A percentile compares a stretch with the other conserved stretches of the same genome.
Conservation (phyloP, 2,329 filamentous ascomycete species). For the Venturia effusa region DNA sequence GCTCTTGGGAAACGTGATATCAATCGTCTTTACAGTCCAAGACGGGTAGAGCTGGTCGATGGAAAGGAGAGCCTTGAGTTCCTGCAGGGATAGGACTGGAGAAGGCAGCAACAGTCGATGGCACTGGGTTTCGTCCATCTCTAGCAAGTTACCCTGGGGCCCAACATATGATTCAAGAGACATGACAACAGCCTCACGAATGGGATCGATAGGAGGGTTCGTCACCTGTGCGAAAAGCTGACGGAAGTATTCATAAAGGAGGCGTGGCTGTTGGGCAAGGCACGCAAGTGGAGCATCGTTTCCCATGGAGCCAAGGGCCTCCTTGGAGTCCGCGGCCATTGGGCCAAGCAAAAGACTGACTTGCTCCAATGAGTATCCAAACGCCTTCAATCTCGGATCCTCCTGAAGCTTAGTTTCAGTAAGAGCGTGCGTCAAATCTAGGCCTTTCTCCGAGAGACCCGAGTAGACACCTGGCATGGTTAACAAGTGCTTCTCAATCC, state of each 20-base stretch:
- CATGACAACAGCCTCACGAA: constrained; percentile 96
- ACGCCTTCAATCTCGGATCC: constrained; percentile 73
- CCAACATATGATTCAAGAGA: constrained; percentile 93
- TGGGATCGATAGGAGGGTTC: constrained; percentile 94
- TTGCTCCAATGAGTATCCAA: constrained; percentile 92
- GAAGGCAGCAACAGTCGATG: constrained; percentile 76
- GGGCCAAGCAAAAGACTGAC: constrained; percentile 83
- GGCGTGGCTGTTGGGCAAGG: constrained; percentile 75
- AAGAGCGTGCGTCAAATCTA: constrained; percentile 56
- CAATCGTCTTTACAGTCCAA: constrained; percentile 84
- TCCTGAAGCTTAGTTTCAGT: constrained; percentile 66
- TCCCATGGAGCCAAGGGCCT: constrained; percentile 94
- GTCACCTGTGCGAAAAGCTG: constrained; percentile 97
- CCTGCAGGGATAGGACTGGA: constrained; percentile 76
- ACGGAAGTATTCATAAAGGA: constrained; percentile 93
- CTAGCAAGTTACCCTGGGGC: constrained; percentile 85
- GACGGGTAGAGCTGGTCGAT: constrained; percentile 60
- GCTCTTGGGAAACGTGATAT: constrained; percentile 84
- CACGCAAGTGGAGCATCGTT: constrained; percentile 92
- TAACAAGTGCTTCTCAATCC: constrained; percentile 79
- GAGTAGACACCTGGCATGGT: constrained; percentile 66
- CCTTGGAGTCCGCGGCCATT: constrained; percentile 96
- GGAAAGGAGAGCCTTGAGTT: constrained; percentile 80
- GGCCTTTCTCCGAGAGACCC: constrained; percentile 44
- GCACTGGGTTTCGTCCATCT: constrained; percentile 88